Evolutionary conservation across 495 filamentous ascomycete genomes (phyloP), one percentile per base, ranked within the genome.

Genomic region (Stereocaulon alpinum): DNA sequence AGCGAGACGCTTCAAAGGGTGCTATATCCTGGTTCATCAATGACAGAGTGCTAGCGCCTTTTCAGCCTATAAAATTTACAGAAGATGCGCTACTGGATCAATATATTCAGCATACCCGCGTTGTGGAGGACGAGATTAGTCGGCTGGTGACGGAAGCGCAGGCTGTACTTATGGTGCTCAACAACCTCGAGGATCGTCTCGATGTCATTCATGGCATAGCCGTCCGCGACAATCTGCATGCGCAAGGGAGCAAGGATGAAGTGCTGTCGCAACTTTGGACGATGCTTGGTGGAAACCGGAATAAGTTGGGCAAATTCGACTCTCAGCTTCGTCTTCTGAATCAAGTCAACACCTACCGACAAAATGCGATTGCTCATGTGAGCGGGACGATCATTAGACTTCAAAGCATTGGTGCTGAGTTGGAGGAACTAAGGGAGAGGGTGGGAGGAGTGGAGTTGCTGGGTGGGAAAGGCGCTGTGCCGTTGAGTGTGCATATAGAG

Each of bases 251-350:
- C 42, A 76, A 76, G 24, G 74, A 81, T 30, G 83, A 89, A 57
- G 75, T 87, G 11, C 73, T 87, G 34, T 77, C 76, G 56, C 70
- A 79, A 22, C 70, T 90, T 10, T 90, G 87, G 86, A 85, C 84
- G 5, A 76, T 82, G 59, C 72, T 90, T 22, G 87, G 87, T 37
- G 83, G 76, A 42, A 88, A 89, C 64, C 68, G 71, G 29, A 64
- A 67, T 20, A 74, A 73, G 24, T 67, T 83, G 4, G 71, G 74
- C n/a, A 82, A 80, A 60, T 78, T 82, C 56, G 73, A 81, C 32
- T 66, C 68, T 27, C 82, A 87, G 64, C 67, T 87, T 12, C 62
- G 66, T 18, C 74, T 89, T 4, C 72, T 91, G 7, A 55, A 66
- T 4, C 72, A 84, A 61, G 81, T 90, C 27, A 72, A 75, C 6